A percentile compares a stretch with the other conserved stretches of the same genome.
Evolutionary conservation across 306 rosid species (phyloP).

Genomic region (Medicago ruthenica): DNA sequence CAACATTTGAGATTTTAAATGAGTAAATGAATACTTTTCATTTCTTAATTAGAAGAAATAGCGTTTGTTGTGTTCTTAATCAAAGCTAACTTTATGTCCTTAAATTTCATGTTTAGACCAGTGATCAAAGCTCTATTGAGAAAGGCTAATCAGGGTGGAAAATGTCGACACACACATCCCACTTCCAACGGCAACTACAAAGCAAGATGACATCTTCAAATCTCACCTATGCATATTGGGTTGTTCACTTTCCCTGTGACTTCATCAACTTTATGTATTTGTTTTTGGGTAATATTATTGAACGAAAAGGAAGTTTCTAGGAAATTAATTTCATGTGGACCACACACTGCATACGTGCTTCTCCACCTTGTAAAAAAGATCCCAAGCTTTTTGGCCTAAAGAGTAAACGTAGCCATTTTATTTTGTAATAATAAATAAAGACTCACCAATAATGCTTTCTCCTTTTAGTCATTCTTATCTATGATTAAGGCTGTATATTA

Average conservation of each 20-base stretch:
- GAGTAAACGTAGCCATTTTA: constrained; percentile 9
- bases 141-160: constrained; percentile 28
- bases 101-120: background rate
- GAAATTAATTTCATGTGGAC: constrained; percentile 45
- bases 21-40: no score
- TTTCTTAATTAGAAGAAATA: no score
- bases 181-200: constrained; percentile 31
- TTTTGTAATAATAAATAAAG: constrained; percentile 1
- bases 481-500: constrained; percentile 10
- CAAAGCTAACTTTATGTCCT: background rate
- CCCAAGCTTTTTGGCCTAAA: constrained; percentile 40
- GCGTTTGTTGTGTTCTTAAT: no score
- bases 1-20: no score
- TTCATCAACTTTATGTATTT: constrained; percentile 44
- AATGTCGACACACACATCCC: constrained; percentile 37
- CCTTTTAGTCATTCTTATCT: constrained; percentile 48
- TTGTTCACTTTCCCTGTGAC: constrained; percentile 53
- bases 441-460: constrained; percentile 40
- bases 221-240: constrained; percentile 42
- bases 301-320: constrained; percentile 40
- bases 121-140: constrained; percentile 21
- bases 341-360: constrained; percentile 33
- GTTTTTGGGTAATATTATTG: background rate
- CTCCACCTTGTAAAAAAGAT: constrained; percentile 40
- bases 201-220: constrained; percentile 55